Percentiles rank a stretch among this genome's conserved stretches.
phyloP scores from a whole-genome alignment of 2,329 filamentous ascomycete species.

The Phialophora expanda region DNA sequence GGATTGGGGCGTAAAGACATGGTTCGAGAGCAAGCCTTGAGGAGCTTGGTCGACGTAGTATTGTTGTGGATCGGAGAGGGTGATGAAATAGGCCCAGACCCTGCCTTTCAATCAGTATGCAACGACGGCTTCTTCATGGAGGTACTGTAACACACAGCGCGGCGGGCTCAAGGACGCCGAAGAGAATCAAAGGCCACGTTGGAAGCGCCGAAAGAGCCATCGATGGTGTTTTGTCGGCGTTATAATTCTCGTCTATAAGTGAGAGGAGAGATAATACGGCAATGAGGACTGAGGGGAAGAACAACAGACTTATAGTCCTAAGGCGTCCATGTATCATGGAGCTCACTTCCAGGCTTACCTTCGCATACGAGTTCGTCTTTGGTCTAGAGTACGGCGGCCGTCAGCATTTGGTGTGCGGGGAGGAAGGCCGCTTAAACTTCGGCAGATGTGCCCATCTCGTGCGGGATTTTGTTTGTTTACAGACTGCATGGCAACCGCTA shows the following conservation, averaged over 20 bases:
- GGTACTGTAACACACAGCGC: constrained; percentile 60
- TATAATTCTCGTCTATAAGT: not conserved
- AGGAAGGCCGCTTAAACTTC: constrained; percentile 5
- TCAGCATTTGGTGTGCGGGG: constrained; percentile 2
- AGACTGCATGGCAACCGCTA: not conserved
- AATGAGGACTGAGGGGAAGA: not conserved
- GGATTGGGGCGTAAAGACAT: constrained; percentile 48
- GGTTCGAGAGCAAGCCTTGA: constrained; percentile 44
- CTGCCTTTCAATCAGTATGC: constrained; percentile 47
- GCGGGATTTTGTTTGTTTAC: constrained; percentile 15
- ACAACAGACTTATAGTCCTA: not conserved
- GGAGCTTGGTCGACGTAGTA: constrained; percentile 69
- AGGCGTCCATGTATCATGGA: not conserved
- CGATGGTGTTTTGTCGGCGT: too few relatives aligned
- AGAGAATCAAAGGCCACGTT: constrained; percentile 66
- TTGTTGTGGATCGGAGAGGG: constrained; percentile 62
- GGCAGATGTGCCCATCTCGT: not conserved
- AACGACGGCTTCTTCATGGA: not conserved
- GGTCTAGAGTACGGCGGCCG: not conserved
- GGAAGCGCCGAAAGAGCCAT: constrained; percentile 68
- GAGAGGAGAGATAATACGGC: not conserved
- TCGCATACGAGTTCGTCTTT: not conserved
- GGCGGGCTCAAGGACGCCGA: constrained; percentile 71
- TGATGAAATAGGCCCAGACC: constrained; percentile 60
- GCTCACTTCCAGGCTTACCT: not conserved